These are phyloP conservation scores for Ceratocystis variospora DNA, from an alignment of 2,329 filamentous ascomycete species.

Conservation along the genomic window DNA sequence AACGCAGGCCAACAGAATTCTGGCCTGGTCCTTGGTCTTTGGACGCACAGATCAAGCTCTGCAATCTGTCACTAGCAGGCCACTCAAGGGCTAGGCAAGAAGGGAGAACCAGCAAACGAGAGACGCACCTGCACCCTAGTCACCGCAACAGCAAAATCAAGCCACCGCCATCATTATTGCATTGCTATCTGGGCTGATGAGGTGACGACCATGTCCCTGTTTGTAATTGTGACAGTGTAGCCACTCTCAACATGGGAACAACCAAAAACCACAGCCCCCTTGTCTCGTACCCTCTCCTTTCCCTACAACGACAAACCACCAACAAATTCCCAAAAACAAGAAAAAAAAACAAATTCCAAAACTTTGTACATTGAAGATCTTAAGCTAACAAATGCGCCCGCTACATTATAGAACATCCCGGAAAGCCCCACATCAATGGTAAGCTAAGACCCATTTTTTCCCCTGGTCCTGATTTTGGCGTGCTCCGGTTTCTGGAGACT, in stretches of 20 bases:
- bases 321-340: background rate
- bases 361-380: conserved; percentile 14
- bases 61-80: background rate
- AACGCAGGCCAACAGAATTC: background rate
- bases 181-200: too few species aligned
- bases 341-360: background rate
- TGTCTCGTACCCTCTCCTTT: background rate
- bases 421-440: conserved; percentile 53
- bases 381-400: conserved; percentile 26
- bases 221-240: too few species aligned
- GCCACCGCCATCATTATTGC: too few species aligned
- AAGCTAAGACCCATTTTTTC: conserved; percentile 27
- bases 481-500: conserved; percentile 1
- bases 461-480: conserved; percentile 20
- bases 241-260: too few species aligned
- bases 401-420: conserved; percentile 45
- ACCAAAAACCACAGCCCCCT: too few species aligned
- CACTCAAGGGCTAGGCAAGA: background rate
- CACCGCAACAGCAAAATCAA: too few species aligned
- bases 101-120: too few species aligned
- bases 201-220: too few species aligned
- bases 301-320: background rate
- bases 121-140: background rate
- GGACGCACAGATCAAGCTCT: background rate
- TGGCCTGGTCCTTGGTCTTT: background rate